Base-by-base conservation (phyloP, 345 rosid genomes). In the Populus tremula region DNA sequence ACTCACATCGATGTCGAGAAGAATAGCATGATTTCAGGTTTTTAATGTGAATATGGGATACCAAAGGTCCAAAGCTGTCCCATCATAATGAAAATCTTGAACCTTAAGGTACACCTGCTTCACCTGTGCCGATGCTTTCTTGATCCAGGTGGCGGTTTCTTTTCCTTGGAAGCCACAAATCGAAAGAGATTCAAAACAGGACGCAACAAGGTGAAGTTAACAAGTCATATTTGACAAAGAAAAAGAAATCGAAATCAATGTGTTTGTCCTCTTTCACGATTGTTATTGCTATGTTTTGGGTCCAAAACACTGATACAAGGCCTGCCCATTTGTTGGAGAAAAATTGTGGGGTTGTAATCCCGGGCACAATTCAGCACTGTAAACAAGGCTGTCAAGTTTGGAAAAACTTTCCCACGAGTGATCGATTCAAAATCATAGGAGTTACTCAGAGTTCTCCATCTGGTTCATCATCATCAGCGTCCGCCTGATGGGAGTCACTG, bases 361-460 rank as follows among this genome's bases (percentile, higher is more conserved):
- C 56, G 56, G 6, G 25, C 61, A 53, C 20, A 53, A 53, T 53
- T 53, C 23, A 53, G 5, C n/a, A 53, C 2, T 20, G 56, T 21
- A 21, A 54, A 54, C 45, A 54, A 21, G 62, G 13, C 13, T 8
- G 62, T 54, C 62, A 23, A 54, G n/a, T 54, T 21, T 56, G 63
- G 4, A 23, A n/a, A 56, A n/a, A 21, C 4, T 4, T 9, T 56
- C 27, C 63, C 63, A 56, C 13, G 63, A n/a, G 27, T 3, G 27
- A 56, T 56, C 23, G 63, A 10, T 56, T 23, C 27, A 10, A 56
- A 56, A 56, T 56, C 5, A 54, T 8, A 33, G 56, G 1, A 56
- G 36, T 31, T 27, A 8, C 66, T 85, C 82, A 90, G 31, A 87
- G 88, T 77, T 90, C 91, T 67, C 69, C 87, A 29, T 80, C 84